Evolutionary conservation across 371 early-diverging fungal species (phyloP).

Genomic region (Zancudomyces culisetae): DNA sequence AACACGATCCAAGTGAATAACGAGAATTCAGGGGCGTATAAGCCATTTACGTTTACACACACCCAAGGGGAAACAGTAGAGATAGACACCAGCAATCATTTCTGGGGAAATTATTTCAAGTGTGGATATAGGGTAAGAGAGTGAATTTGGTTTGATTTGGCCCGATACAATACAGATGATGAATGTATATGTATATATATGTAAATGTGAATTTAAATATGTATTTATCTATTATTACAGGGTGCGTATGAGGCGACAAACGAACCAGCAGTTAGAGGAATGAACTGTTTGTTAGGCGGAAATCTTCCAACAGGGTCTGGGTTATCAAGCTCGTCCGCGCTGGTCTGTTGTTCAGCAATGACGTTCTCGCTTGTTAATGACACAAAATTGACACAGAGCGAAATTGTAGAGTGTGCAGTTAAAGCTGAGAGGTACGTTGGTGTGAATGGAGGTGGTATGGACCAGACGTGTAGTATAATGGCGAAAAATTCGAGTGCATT

Average conservation of each 20-base stretch:
- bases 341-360: conserved; percentile 57
- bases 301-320: conserved; percentile 72
- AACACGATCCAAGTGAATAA: conserved; percentile 42
- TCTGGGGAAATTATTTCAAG: conserved; percentile 79
- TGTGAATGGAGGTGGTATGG: conserved; percentile 75
- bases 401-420: conserved; percentile 56
- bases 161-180: no score
- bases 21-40: conserved; percentile 33
- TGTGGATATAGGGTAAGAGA: conserved; percentile 64
- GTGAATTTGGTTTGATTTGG: not conserved
- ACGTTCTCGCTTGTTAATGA: conserved; percentile 43
- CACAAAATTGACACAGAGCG: conserved; percentile 31
- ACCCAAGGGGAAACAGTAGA: conserved; percentile 32
- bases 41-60: conserved; percentile 35
- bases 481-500: conserved; percentile 47
- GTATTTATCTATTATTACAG: no score
- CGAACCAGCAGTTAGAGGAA: conserved; percentile 35
- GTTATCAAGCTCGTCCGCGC: conserved; percentile 66
- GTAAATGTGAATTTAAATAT: not conserved
- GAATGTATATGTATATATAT: not conserved
- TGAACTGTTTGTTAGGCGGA: conserved; percentile 51
- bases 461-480: conserved; percentile 75
- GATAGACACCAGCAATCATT: conserved; percentile 41
- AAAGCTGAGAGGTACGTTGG: conserved; percentile 65
- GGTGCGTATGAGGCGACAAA: conserved; percentile 44